Evolutionary conservation across 805 yeast species (phyloP).

Genomic region (Ogataea paradorogensis): DNA sequence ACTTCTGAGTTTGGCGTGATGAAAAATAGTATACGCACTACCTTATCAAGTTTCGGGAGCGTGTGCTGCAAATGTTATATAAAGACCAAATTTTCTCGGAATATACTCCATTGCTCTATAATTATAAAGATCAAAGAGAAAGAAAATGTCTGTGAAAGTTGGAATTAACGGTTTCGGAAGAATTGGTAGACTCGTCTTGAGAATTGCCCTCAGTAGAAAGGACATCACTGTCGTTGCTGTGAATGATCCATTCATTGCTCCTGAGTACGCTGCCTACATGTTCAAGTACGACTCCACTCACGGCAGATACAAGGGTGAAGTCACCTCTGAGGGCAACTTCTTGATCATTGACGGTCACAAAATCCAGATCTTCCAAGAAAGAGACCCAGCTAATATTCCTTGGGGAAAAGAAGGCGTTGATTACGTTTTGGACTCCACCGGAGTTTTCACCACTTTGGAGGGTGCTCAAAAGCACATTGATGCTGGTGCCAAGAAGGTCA

Average conservation of each 20-base stretch:
- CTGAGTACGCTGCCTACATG: conserved; percentile 92
- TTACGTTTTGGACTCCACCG: conserved; percentile 89
- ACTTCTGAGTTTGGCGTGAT: conserved; percentile 16
- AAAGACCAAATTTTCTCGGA: conserved; percentile 13
- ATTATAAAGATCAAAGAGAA: conserved; percentile 7
- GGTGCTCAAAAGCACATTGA: conserved; percentile 81
- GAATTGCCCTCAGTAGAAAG: conserved; percentile 71
- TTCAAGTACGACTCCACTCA: conserved; percentile 95
- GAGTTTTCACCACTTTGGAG: conserved; percentile 82
- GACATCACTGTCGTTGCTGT: conserved; percentile 83
- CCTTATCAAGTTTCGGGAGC: conserved; percentile 4
- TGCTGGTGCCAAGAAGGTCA: conserved; percentile 93
- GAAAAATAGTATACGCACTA: conserved; percentile 10
- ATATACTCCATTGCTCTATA: conserved; percentile 1
- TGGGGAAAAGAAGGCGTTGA: conserved; percentile 85
- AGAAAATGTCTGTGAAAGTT: conserved; percentile 58
- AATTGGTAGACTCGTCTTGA: conserved; percentile 85
- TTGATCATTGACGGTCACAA: conserved; percentile 67
- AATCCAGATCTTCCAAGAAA: conserved; percentile 71
- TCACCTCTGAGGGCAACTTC: conserved; percentile 51
- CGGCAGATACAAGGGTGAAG: conserved; percentile 79
- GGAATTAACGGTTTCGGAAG: conserved; percentile 97
- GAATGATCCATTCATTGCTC: conserved; percentile 87
- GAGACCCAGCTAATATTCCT: conserved; percentile 83
- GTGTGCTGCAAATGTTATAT: conserved; percentile 15